Evolutionary conservation across 2,329 filamentous ascomycete genomes (phyloP), one percentile per base, ranked within the genome.

Genomic region (Beauveria scarabaeidicola): DNA sequence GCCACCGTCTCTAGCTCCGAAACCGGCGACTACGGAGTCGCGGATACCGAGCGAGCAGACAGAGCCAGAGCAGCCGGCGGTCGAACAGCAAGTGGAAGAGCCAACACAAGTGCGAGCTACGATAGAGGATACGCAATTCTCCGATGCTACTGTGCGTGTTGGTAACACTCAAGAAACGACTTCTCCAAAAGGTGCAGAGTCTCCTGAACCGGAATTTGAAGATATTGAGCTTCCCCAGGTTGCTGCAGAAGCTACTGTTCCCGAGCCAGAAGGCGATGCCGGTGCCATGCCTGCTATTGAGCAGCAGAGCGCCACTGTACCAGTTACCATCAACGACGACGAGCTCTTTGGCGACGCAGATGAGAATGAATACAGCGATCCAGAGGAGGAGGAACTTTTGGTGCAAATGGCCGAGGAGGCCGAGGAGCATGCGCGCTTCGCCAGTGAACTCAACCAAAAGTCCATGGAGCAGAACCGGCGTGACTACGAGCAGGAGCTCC

Each of bases 361-460:
- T 19, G 86, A 89, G 63, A 84, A 86, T 53, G 83, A 87, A 21
- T 86, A 88, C 66, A 94, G 89, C 38, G 93, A 97, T 64, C 89
- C 91, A 0, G 94, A 96, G 72, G 93, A 97, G 63, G 92, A 92
- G 69, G 91, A 96, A 66, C 80, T 99, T 7, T 81, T 97, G 59
- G 84, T 83, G 7, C 91, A 93, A 65, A 85, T 99, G 66, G 92
- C 91, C 0, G 84, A 88, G 27, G 95, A 99, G 78, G 90, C 89
- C 1, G 90, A 96, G 74, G 94, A 97, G 67, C 93, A 99, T 69
- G 91, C 90, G 4, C 86, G 93, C 6, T 99, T 99, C 69, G 91
- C 92, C 1, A 92, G 89, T 64, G 86, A 89, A 51, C 80, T 99
- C 11, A 96, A 95, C 72, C 83, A 89, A 68, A 88, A 88, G 64